Evolutionary conservation across 768 basidiomycete species (phyloP), one percentile per base, ranked within the genome.

Genomic region (Mycena galericulata): DNA sequence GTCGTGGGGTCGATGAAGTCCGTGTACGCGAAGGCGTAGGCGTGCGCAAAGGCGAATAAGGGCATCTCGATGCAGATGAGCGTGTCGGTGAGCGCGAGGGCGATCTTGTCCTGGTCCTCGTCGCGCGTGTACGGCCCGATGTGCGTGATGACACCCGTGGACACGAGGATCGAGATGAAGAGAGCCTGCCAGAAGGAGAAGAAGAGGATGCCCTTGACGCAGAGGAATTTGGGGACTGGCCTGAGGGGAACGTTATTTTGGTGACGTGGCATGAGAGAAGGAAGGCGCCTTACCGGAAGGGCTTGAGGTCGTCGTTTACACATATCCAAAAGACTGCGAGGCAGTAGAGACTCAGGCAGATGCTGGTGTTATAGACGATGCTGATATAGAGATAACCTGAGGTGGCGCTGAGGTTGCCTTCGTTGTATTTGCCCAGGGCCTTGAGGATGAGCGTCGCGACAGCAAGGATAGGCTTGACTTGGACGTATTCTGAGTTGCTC

Each of bases 131-230:
- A 97, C 15, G 94, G 92, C 4, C 96, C 96, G 50, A 98, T 87
- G 55, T 85, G 86, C 38, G 83, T 89, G 77, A 99, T 94, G 55
- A 84, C 86, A 11, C 91, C 87, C 0, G 92, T 85, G 2, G 95
- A 92, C 51, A 97, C 97, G n/a, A 98, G 86, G 73, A 94, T 87
- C 32, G 96, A 96, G 55, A 99, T 88, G 50, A 75, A 88, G 55
- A 97, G 87, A 24, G 93, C 90, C 78, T 99, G 98, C 98, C 98
- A 99, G 83, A 99, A 99, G 2, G 94, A 96, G 80, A 98, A 97
- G 85, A 98, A 98, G 24, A 99, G 86, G 72, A 99, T 96, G 49
- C 97, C 97, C 77, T 99, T 99, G 72, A 99, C 96, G 77, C 96
- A 99, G 29, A 99, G 90, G 80, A 99, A 99, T 79, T 99, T 99